Conservation (phyloP, 73 alveolate genomes). For the Blepharisma stoltei region DNA sequence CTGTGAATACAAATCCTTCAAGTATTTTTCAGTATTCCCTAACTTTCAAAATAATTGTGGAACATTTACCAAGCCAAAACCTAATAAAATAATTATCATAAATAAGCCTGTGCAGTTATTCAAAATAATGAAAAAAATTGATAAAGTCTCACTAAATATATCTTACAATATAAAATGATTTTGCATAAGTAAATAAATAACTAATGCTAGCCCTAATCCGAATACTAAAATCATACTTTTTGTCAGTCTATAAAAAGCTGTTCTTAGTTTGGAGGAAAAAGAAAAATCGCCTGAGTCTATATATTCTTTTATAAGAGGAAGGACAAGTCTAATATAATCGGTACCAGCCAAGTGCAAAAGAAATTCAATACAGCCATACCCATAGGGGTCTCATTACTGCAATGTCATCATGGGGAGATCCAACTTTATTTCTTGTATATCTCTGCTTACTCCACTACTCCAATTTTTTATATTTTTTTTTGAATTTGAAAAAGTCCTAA, state of each 20-base stretch:
- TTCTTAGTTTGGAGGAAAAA: neutral
- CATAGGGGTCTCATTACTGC: neutral
- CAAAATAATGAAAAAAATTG: neutral
- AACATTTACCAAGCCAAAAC: slow-evolving; percentile 12
- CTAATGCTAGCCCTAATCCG: neutral
- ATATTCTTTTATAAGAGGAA: slow-evolving; percentile 30
- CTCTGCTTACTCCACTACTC: no score
- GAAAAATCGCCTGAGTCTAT: neutral
- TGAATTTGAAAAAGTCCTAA: no score
- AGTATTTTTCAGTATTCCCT: neutral
- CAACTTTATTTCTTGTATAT: no score
- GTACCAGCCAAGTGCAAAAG: slow-evolving; percentile 27
- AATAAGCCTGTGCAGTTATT: slow-evolving; percentile 19
- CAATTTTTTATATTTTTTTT: no score
- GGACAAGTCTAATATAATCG: neutral
- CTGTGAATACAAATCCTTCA: neutral
- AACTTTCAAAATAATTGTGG: slow-evolving; percentile 10
- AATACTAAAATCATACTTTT: neutral
- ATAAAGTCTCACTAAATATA: neutral
- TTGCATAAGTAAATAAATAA: neutral
- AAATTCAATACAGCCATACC: slow-evolving; percentile 4
- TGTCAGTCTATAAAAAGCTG: neutral
- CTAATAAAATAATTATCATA: slow-evolving; percentile 23
- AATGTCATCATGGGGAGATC: no score
- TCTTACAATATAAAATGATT: neutral